phyloP scores from a whole-genome alignment of 768 basidiomycete genomes.

The Xerocomellus intermedius region DNA sequence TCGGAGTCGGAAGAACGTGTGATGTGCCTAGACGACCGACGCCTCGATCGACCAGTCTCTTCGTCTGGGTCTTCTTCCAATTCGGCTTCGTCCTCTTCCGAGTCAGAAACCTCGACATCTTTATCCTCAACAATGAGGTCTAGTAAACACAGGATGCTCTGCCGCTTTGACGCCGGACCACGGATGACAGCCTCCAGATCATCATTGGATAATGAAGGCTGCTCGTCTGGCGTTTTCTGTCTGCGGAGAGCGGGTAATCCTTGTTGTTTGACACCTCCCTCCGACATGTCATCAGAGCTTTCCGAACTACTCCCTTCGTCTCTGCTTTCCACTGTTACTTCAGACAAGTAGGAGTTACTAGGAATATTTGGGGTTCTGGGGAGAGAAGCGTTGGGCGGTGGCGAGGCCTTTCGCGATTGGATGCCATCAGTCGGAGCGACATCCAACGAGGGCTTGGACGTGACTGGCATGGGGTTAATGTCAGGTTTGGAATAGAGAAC shows the following conservation, averaged over 20 bases:
- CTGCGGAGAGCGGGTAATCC: not conserved
- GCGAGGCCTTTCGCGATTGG: not conserved
- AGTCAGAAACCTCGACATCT: slow-evolving; percentile 22
- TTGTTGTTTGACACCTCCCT: slow-evolving; percentile 17
- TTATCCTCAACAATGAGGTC: slow-evolving; percentile 30
- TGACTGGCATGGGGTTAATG: slow-evolving; percentile 6
- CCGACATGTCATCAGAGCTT: slow-evolving; percentile 28
- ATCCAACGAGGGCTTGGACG: not conserved
- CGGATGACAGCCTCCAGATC: slow-evolving; percentile 44
- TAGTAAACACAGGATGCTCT: slow-evolving; percentile 26
- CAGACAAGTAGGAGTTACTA: slow-evolving; percentile 32
- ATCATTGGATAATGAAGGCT: slow-evolving; percentile 7
- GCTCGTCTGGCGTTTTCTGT: not conserved
- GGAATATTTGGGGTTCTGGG: slow-evolving; percentile 24
- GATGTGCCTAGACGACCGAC: slow-evolving; percentile 35
- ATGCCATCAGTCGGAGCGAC: not conserved
- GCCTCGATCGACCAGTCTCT: slow-evolving; percentile 31
- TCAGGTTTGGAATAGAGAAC: slow-evolving; percentile 2
- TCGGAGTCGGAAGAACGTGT: slow-evolving; percentile 31
- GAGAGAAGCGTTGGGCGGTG: slow-evolving; percentile 1
- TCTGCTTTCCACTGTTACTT: slow-evolving; percentile 36
- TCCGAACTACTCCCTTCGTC: slow-evolving; percentile 44
- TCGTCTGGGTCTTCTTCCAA: slow-evolving; percentile 41
- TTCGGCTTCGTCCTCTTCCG: slow-evolving; percentile 42
- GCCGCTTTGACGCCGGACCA: slow-evolving; percentile 34